A percentile compares a stretch with the other conserved stretches of the same genome.
Evolutionary conservation across 345 rosid species (phyloP).

Genomic region (Euphorbia tirucalli): DNA sequence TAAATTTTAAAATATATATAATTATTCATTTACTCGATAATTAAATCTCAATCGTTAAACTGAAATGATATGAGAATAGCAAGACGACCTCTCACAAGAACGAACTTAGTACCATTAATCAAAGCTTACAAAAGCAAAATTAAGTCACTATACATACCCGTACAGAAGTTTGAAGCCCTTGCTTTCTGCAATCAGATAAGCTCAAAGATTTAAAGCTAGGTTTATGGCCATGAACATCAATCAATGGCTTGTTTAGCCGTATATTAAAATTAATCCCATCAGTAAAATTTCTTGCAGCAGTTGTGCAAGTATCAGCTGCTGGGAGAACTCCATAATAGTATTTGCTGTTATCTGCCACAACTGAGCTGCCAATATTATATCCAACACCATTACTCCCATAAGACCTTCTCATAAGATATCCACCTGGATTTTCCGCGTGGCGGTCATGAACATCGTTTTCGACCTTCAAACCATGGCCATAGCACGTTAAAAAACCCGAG

Average conservation of each 20-base stretch:
- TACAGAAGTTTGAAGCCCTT: slow-evolving; percentile 39
- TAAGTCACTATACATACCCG: slow-evolving; percentile 25
- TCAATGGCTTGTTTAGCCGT: slow-evolving; percentile 45
- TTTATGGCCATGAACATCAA: slow-evolving; percentile 42
- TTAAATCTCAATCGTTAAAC: no score
- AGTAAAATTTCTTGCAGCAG: slow-evolving; percentile 30
- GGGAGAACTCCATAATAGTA: slow-evolving; percentile 23
- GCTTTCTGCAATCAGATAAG: slow-evolving; percentile 53
- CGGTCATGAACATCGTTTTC: no score
- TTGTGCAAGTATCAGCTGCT: slow-evolving; percentile 18
- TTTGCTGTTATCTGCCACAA: slow-evolving; percentile 29
- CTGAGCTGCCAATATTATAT: slow-evolving; percentile 15
- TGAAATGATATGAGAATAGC: no score
- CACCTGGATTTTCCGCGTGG: slow-evolving; percentile 7
- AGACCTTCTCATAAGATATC: slow-evolving; percentile 14
- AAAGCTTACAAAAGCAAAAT: no score
- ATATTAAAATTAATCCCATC: slow-evolving; percentile 26
- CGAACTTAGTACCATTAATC: no score
- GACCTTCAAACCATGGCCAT: slow-evolving; percentile 35
- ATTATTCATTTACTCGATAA: no score
- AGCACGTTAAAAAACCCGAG: slow-evolving; percentile 23
- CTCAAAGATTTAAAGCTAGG: slow-evolving; percentile 44
- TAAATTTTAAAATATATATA: no score
- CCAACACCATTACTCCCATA: slow-evolving; percentile 15
- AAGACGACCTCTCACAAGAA: no score